Evolutionary conservation across 805 yeast species (phyloP), one percentile per base, ranked within the genome.

Genomic region (Ogataea chonburiensis): DNA sequence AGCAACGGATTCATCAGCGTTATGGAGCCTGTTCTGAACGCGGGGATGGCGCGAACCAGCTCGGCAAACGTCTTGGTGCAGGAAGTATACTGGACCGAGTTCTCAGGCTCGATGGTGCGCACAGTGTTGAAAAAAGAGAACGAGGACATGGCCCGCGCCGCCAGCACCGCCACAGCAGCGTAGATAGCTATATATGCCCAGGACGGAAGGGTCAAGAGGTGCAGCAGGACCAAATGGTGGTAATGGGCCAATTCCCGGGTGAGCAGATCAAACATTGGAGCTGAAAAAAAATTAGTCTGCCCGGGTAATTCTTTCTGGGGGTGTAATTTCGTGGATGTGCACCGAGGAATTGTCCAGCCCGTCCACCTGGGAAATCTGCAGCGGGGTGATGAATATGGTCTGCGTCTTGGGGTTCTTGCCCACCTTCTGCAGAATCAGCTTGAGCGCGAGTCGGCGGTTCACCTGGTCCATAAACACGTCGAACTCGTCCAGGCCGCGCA

Each of bases 401-500:
- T 91, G 98, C 0, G 89, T 78, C 43, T 78, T 72, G 0, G 81
- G 72, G 38, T 77, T 74, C 31, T 71, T 70, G 6, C 78, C 62
- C 19, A 89, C 72, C 46, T 86, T 84, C 17, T 73, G 73, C 31
- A 88, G 66, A 56, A 93, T 79, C 44, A 89, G 62, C 31, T 75
- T 70, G 55, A 93, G 77, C 42, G 95, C 87, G 34, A 84, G 75
- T 28, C 81, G 72, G 47, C 98, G 73, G 56, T 89, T 88, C 12
- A 87, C 86, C 31, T 87, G 86, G 60, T 93, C 99, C 98, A 93
- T 93, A 53, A 81, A 93, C 14, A 93, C 98, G 63, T 93, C 99
- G 58, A 85, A 93, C 60, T 93, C 99, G 61, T 93, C 99, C 42
- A 93, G 65, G 0, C 97, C 97, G 42, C 94, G 75, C 13, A 93